These are phyloP conservation scores for Saccharomyces hybrid DNA, from an alignment of 1,139 yeast genomes.

Conservation along the genomic window DNA sequence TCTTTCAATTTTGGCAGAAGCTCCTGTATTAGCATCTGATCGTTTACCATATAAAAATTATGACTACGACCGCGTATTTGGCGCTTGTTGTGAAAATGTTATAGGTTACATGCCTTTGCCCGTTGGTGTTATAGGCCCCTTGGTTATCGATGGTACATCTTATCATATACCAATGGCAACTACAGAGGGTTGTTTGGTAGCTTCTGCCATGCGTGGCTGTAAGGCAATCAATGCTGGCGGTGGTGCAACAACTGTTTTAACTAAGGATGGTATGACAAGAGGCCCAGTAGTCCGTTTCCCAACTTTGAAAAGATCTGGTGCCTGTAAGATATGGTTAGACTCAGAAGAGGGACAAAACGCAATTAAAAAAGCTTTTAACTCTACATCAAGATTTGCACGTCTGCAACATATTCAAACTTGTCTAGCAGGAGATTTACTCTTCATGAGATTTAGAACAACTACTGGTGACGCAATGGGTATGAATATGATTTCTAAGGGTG, in stretches of 20 bases:
- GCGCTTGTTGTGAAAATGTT: slow-evolving; percentile 98
- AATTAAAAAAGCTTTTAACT: slow-evolving; percentile 85
- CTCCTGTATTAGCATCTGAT: slow-evolving; percentile 66
- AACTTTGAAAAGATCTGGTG: slow-evolving; percentile 77
- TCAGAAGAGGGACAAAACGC: slow-evolving; percentile 83
- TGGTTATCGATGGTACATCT: slow-evolving; percentile 78
- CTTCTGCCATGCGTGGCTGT: slow-evolving; percentile 98
- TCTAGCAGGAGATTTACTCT: slow-evolving; percentile 86
- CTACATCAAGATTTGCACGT: slow-evolving; percentile 95
- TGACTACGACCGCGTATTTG: slow-evolving; percentile 92
- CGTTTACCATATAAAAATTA: slow-evolving; percentile 74
- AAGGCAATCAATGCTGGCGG: slow-evolving; percentile 97
- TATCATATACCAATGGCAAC: slow-evolving; percentile 98
- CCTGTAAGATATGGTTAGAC: slow-evolving; percentile 91
- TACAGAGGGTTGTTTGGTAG: slow-evolving; percentile 97
- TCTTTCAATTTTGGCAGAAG: slow-evolving; percentile 72
- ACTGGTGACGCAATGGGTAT: slow-evolving; percentile 99
- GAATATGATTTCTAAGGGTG: slow-evolving; percentile 99
- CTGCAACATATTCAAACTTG: slow-evolving; percentile 87
- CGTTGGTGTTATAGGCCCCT: slow-evolving; percentile 96
- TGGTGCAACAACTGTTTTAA: slow-evolving; percentile 84
- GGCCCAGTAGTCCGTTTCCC: slow-evolving; percentile 96
- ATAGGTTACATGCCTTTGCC: slow-evolving; percentile 95
- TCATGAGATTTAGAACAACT: slow-evolving; percentile 87
- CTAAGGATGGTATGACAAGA: slow-evolving; percentile 97